Evolutionary conservation across 345 rosid species (phyloP).

Genomic region (Luvunga scandens): DNA sequence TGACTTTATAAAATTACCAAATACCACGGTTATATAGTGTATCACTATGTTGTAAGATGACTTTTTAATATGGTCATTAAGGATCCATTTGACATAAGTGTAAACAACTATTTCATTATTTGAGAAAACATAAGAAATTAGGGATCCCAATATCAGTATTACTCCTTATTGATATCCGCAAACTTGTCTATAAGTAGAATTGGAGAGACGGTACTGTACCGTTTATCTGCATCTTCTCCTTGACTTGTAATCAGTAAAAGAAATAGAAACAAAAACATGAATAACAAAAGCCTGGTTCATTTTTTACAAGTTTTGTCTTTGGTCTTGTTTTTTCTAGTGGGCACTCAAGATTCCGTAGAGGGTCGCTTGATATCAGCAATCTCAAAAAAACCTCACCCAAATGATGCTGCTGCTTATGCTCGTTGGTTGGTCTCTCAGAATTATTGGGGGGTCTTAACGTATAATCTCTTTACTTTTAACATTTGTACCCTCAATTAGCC

Average conservation of each 20-base stretch:
- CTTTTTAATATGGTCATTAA: too few species aligned
- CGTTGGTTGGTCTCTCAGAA: slow-evolving; percentile 89
- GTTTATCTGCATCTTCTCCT: neutral
- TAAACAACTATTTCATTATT: neutral
- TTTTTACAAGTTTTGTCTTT: neutral
- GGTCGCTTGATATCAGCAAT: slow-evolving; percentile 35
- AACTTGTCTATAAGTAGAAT: neutral
- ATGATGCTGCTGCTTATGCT: slow-evolving; percentile 55
- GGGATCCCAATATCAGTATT: neutral
- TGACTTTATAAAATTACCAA: too few species aligned
- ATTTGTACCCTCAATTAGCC: neutral
- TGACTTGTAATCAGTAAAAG: neutral
- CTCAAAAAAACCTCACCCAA: slow-evolving; percentile 62
- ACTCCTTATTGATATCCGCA: neutral
- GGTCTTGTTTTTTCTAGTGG: slow-evolving; percentile 16
- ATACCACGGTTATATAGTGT: too few species aligned
- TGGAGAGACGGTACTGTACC: neutral
- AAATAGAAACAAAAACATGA: neutral
- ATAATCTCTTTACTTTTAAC: slow-evolving; percentile 4
- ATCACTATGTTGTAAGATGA: too few species aligned
- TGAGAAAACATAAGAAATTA: neutral
- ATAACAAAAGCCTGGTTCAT: neutral
- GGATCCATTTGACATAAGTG: neutral
- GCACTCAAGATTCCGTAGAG: slow-evolving; percentile 26
- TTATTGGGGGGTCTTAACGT: slow-evolving; percentile 86